Conservation (phyloP, 106 monocot genomes). For the Phalaenopsis aphrodite region DNA sequence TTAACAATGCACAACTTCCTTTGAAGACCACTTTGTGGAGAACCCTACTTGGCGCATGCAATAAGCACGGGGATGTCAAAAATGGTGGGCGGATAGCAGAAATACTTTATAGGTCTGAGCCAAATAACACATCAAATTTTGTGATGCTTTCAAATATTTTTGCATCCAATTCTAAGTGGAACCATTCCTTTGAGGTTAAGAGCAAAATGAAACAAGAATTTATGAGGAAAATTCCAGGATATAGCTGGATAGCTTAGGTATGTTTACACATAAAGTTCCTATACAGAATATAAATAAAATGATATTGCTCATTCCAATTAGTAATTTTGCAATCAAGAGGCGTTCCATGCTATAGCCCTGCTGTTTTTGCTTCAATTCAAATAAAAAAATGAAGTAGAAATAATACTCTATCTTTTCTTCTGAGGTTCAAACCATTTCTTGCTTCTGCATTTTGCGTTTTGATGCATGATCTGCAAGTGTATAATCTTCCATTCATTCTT, state of each 20-base stretch:
- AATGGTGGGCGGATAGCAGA: slow-evolving; percentile 14
- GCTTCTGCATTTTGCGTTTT: too few species aligned
- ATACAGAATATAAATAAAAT: background rate
- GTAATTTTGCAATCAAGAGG: background rate
- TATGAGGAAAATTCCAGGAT: slow-evolving; percentile 19
- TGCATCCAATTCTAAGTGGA: slow-evolving; percentile 25
- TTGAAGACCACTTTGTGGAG: slow-evolving; percentile 15
- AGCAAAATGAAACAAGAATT: slow-evolving; percentile 10
- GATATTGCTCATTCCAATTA: background rate
- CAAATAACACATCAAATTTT: slow-evolving; percentile 20
- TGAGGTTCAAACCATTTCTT: too few species aligned
- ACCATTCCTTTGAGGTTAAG: slow-evolving; percentile 19
- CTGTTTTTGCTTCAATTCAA: background rate
- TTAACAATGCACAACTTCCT: slow-evolving; percentile 15
- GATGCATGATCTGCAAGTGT: too few species aligned
- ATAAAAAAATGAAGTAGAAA: too few species aligned
- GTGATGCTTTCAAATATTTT: slow-evolving; percentile 18
- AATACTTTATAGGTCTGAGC: slow-evolving; percentile 13
- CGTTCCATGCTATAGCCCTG: background rate
- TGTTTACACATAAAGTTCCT: background rate
- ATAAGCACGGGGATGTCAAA: slow-evolving; percentile 15
- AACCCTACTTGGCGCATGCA: slow-evolving; percentile 23
- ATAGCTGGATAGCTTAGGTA: slow-evolving; percentile 19
- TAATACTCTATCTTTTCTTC: too few species aligned
- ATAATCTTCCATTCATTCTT: too few species aligned